Evolutionary conservation across 1,284 basidiomycete species (phyloP), one percentile per base, ranked within the genome.

Genomic region (Erythrobasidium hasegawianum): DNA sequence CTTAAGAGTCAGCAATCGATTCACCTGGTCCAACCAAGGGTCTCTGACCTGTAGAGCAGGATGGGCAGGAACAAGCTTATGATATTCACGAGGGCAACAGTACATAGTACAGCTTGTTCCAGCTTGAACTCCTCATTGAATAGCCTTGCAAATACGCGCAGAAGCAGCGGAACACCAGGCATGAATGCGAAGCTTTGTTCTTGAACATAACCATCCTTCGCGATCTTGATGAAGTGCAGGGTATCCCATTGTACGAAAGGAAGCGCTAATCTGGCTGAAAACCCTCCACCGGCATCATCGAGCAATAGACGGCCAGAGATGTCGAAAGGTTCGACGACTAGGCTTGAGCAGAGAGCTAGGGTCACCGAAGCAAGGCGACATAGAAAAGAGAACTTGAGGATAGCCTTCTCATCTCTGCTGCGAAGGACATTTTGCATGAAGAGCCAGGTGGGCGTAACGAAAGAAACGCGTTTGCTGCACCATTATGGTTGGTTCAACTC

Each of bases 131-230:
- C 13, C 80, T 61, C 9, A 16, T 18, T 59, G 53, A 59, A 29
- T 69, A 62, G 62, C 16, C 49, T 2, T 77, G 78, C 11, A 75
- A 71, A 27, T 72, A 2, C 13, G 3, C 82, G 80, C 76, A 91
- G 82, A 43, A 87, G 60, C 4, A 79, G 72, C 2, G 87, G 83
- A 54, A 83, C 78, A 0, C 85, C 90, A 1, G 89, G 88, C 70
- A 93, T 84, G 75, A 93, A 97, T 0, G 95, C 95, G 80, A 89
- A 88, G 72, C 89, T 82, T 73, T 96, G 83, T 76, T 97, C 95
- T 76, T 84, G 86, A 3, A 78, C 75, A 76, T 95, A 89, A 16
- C 84, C 77, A 13, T 80, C 71, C 18, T 69, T 59, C 0, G 89
- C 88, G 54, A 90, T 83, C 68, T 83, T 80, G 1, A 79, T 72